These are phyloP conservation scores for Amborella trichopoda DNA, from an alignment of 164 flowering plant genomes.

Conservation along the genomic window DNA sequence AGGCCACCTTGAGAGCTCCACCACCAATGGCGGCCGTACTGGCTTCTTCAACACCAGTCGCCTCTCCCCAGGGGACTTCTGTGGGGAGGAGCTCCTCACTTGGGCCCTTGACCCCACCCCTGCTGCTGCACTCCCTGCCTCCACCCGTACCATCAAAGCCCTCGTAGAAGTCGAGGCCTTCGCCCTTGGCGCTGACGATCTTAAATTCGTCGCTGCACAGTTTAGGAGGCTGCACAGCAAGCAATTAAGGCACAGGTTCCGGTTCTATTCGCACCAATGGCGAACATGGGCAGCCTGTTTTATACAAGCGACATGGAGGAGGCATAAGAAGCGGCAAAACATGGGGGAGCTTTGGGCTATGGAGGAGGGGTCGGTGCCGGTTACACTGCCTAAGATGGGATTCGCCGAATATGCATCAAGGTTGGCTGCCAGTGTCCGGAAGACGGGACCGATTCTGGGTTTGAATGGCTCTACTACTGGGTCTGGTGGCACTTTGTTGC, in stretches of 20 bases:
- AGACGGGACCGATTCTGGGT: slow-evolving; percentile 16
- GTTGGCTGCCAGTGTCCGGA: slow-evolving; percentile 28
- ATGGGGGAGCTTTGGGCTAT: slow-evolving; percentile 27
- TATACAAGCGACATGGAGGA: slow-evolving; percentile 80
- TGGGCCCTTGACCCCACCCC: slow-evolving; percentile 92
- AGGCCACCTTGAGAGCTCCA: slow-evolving; percentile 81
- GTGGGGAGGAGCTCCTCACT: slow-evolving; percentile 88
- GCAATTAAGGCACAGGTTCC: slow-evolving; percentile 67
- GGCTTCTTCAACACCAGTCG: slow-evolving; percentile 87
- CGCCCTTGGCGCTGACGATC: slow-evolving; percentile 68
- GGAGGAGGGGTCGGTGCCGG: slow-evolving; percentile 20
- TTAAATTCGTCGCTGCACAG: slow-evolving; percentile 80
- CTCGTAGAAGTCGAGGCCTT: slow-evolving; percentile 83
- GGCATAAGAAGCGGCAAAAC: slow-evolving; percentile 38
- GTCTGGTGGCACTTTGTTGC: slow-evolving; percentile 26
- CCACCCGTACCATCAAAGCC: slow-evolving; percentile 79
- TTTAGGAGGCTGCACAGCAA: slow-evolving; percentile 76
- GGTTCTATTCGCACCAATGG: slow-evolving; percentile 93
- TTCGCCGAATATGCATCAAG: slow-evolving; percentile 27
- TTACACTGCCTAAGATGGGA: slow-evolving; percentile 11
- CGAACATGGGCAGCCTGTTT: slow-evolving; percentile 88
- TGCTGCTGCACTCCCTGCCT: slow-evolving; percentile 43
- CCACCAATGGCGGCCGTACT: slow-evolving; percentile 86
- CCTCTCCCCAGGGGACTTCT: slow-evolving; percentile 83
- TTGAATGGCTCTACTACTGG: too few relatives aligned